Evolutionary conservation across 2,329 filamentous ascomycete species (phyloP), one percentile per base, ranked within the genome.

Genomic region (Ophiocordyceps camponoti-leonardi): DNA sequence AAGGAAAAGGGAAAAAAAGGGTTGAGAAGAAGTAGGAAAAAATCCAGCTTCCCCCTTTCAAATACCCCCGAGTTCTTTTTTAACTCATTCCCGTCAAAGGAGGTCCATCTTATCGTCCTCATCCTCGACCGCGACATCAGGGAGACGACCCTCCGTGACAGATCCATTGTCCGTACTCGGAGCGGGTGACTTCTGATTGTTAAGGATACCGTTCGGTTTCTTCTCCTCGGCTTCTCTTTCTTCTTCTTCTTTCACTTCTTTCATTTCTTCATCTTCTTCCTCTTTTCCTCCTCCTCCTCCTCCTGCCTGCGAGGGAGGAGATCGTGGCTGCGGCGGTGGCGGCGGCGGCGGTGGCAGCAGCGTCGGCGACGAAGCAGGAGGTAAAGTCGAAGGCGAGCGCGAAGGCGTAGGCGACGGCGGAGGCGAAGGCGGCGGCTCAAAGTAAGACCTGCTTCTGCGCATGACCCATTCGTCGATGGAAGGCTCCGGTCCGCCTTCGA

Each of bases 401-500:
- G 26, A 28, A 6, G 26, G 26, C 26, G 10, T 10, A 10, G 26
- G 26, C 2, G 26, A 28, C 26, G 42, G 40, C 40, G 19, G 23
- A 10, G 41, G n/a, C 26, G 18, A 13, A 16, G 35, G 14, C 23
- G 23, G 12, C 16, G 35, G 20, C 3, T 39, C 35, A 11, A 39
- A 39, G 35, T 19, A 39, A n/a, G 40, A 35, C 19, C 41, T 50
- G 30, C 49, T 56, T 13, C 59, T 56, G 44, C 58, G 58, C 33
- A 51, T 51, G 41, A 64, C 61, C 62, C 62, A 65, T 45, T 64
- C 62, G 19, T 56, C 45, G 33, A 65, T 63, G 48, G 53, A 61
- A 16, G 57, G 59, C 23, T 59, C 55, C 10, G 56, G 50, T 19
- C 85, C 85, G 41, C 88, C 88, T 59, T 94, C 87, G 44, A 94